phyloP scores from a whole-genome alignment of 495 filamentous ascomycete genomes.

The Penicillium diatomitis region DNA sequence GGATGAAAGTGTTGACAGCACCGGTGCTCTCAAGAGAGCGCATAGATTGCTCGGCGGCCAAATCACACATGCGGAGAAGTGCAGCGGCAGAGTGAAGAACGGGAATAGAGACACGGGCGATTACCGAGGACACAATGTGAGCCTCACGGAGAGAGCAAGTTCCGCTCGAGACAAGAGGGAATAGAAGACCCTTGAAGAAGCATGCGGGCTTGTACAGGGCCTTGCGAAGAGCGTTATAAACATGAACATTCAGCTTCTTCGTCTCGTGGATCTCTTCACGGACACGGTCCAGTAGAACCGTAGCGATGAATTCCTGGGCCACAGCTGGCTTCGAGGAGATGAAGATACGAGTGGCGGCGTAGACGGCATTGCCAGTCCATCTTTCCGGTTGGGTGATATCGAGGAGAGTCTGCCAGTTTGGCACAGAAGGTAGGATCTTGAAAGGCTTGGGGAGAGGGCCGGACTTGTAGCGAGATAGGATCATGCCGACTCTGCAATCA shows the following conservation, averaged over 20 bases:
- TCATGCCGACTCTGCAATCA: slow-evolving; percentile 59
- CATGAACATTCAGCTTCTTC: slow-evolving; percentile 89
- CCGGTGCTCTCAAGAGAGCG: slow-evolving; percentile 67
- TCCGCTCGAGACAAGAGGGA: slow-evolving; percentile 69
- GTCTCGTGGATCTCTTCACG: slow-evolving; percentile 79
- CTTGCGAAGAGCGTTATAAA: slow-evolving; percentile 88
- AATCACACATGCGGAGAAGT: slow-evolving; percentile 82
- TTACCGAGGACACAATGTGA: slow-evolving; percentile 75
- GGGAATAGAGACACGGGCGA: slow-evolving; percentile 71
- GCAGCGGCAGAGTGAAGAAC: slow-evolving; percentile 90
- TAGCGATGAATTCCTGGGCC: slow-evolving; percentile 71
- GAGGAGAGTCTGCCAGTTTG: slow-evolving; percentile 82
- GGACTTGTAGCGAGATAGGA: slow-evolving; percentile 88
- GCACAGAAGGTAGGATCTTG: slow-evolving; percentile 88
- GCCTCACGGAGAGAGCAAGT: slow-evolving; percentile 87
- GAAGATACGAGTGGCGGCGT: slow-evolving; percentile 82
- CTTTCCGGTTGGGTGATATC: slow-evolving; percentile 68
- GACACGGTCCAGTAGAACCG: slow-evolving; percentile 75
- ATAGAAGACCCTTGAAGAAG: slow-evolving; percentile 95
- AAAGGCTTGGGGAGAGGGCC: slow-evolving; percentile 94
- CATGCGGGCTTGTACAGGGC: slow-evolving; percentile 89
- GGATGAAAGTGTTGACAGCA: slow-evolving; percentile 88
- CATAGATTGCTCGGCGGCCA: slow-evolving; percentile 77
- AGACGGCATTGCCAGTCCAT: slow-evolving; percentile 84
- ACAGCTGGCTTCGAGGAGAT: slow-evolving; percentile 67